Percentiles rank a stretch among this genome's conserved stretches.
These are phyloP conservation scores for Volutella citrinella DNA, from an alignment of 2,329 filamentous ascomycete species.

Conservation along the genomic window DNA sequence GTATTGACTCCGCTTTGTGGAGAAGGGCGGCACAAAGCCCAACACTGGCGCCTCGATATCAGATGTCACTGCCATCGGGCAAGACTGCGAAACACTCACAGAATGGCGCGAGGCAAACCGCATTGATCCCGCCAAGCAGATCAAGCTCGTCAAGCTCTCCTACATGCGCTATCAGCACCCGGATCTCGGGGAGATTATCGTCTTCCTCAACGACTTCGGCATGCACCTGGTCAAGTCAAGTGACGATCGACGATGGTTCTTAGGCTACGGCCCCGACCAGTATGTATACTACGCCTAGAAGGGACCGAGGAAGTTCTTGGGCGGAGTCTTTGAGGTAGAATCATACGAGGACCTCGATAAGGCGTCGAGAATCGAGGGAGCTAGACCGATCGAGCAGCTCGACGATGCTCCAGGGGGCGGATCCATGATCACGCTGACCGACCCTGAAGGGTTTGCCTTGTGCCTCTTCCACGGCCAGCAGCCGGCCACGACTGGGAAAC, in stretches of 20 bases:
- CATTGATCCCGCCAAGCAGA: conserved; percentile 6
- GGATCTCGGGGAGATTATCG: conserved; percentile 6
- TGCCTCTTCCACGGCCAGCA: conserved; percentile 1
- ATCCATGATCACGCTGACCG: conserved; percentile 1
- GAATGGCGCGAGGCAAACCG: conserved; percentile 4
- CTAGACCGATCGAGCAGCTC: background rate
- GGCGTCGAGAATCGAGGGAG: background rate
- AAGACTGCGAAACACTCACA: conserved; percentile 1
- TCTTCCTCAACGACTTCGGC: conserved; percentile 14
- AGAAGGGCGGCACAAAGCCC: too few species aligned
- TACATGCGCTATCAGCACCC: conserved; percentile 15
- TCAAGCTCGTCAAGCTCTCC: conserved; percentile 7
- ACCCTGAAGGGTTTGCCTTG: conserved; percentile 3
- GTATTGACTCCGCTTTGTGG: too few species aligned
- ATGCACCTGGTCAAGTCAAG: conserved; percentile 7
- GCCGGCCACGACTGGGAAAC: background rate
- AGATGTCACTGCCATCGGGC: conserved; percentile 2
- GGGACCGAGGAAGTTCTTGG: conserved; percentile 6
- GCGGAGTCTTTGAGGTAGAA: conserved; percentile 3
- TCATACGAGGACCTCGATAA: conserved; percentile 4
- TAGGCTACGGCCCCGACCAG: conserved; percentile 3
- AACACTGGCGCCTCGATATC: conserved; percentile 6
- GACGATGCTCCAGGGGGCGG: conserved; percentile 3
- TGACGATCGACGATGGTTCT: conserved; percentile 1
- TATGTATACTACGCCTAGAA: conserved; percentile 4